Percentiles rank a stretch among this genome's conserved stretches.
Conservation (phyloP, 768 basidiomycete species). For the Auriscalpium microsporum region DNA sequence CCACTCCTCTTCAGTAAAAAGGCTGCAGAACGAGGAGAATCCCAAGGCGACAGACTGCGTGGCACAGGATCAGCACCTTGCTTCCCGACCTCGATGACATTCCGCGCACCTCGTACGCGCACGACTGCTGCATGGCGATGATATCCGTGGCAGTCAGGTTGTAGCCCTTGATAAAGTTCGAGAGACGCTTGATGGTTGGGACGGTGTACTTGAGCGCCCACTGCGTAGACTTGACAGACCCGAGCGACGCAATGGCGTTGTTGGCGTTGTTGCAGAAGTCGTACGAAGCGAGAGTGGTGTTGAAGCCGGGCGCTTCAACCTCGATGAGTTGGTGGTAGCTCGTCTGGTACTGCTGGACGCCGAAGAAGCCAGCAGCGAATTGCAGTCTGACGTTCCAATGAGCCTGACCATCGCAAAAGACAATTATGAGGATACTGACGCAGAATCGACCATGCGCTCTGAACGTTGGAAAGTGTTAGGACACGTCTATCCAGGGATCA, state of each 20-base stretch:
- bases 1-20: conserved; percentile 47
- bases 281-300: conserved; percentile 40
- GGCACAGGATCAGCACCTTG: background rate
- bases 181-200: conserved; percentile 27
- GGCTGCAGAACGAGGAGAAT: conserved; percentile 38
- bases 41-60: conserved; percentile 40
- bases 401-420: conserved; percentile 12
- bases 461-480: no score
- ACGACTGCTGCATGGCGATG: conserved; percentile 28
- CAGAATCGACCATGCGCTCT: conserved; percentile 26
- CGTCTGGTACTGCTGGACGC: conserved; percentile 31
- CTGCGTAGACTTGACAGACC: conserved; percentile 17
- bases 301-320: conserved; percentile 36
- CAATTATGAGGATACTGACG: conserved; percentile 10
- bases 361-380: conserved; percentile 44
- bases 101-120: conserved; percentile 29
- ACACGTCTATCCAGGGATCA: conserved; percentile 17
- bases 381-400: conserved; percentile 28
- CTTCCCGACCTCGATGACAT: conserved; percentile 9
- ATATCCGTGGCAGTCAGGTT: conserved; percentile 23
- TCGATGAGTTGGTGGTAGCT: conserved; percentile 39
- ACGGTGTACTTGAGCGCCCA: conserved; percentile 36
- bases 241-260: conserved; percentile 17
- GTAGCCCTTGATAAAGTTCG: conserved; percentile 23
- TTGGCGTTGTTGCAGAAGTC: conserved; percentile 23